phyloP scores from a whole-genome alignment of 495 filamentous ascomycete genomes.

The Penicillium dipodomyicola region DNA sequence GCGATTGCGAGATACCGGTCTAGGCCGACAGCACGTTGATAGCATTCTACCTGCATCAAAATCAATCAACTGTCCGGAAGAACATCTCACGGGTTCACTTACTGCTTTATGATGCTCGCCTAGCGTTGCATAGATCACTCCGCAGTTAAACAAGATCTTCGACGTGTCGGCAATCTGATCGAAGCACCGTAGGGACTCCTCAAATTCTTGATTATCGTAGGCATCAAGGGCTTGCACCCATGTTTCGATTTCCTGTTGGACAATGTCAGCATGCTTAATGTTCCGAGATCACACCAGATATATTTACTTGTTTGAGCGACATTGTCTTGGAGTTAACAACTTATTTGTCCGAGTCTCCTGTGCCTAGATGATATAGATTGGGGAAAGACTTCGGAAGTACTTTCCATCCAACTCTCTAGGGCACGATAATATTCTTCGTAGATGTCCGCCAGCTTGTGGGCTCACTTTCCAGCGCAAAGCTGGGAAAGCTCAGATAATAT shows the following conservation, averaged over 20 bases:
- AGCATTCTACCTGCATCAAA: slow-evolving; percentile 78
- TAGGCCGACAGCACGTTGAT: slow-evolving; percentile 81
- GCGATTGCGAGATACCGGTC: slow-evolving; percentile 96
- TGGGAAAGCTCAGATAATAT: slow-evolving; percentile 13
- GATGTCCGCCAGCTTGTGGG: slow-evolving; percentile 1
- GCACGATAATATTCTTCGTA: background rate
- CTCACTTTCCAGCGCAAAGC: background rate
- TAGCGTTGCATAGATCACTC: slow-evolving; percentile 96
- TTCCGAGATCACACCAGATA: background rate
- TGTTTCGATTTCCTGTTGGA: slow-evolving; percentile 89
- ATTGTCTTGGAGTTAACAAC: slow-evolving; percentile 17
- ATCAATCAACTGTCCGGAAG: background rate
- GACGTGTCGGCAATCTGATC: slow-evolving; percentile 89
- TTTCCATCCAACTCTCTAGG: slow-evolving; percentile 9
- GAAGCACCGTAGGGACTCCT: slow-evolving; percentile 77
- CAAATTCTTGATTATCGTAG: slow-evolving; percentile 97
- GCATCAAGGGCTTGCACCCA: slow-evolving; percentile 90
- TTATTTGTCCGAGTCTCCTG: background rate
- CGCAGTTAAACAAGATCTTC: slow-evolving; percentile 98
- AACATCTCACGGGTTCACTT: slow-evolving; percentile 36
- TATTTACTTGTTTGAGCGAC: slow-evolving; percentile 45
- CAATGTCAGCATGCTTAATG: slow-evolving; percentile 18
- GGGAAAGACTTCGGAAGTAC: background rate
- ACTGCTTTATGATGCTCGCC: slow-evolving; percentile 95
- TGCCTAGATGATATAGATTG: slow-evolving; percentile 4